Base-by-base conservation (phyloP, 306 rosid species). In the Fragaria nilgerrensis region DNA sequence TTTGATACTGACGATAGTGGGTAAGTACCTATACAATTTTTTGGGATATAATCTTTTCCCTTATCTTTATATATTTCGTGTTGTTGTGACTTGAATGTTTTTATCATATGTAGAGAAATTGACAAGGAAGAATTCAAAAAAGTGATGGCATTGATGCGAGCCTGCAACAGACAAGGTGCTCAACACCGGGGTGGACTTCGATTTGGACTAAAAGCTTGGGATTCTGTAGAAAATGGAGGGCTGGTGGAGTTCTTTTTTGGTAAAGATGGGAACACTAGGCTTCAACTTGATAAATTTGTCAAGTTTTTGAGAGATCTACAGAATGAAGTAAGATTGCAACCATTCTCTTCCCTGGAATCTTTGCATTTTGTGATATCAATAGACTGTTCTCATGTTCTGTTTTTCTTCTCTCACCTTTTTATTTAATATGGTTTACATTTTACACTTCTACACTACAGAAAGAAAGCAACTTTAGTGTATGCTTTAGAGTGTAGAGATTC, bases 121-220 rank as follows among this genome's bases (percentile, higher is more conserved):
- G 91, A 76, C 64, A 89, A 85, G 86, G 90, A 89, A 76, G 98
- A 94, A 86, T 94, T 94, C 90, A 92, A 94, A 88, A 87, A 92
- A 89, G 97, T 92, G 73, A 92, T 94, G 97, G 88, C 87, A 80
- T 87, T 90, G 83, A 92, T 94, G 98, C 97, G 96, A 77, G 81
- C 93, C 75, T 89, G 85, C 73, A 87, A 89, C 77, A 83, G 98
- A 61, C 95, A 90, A 67, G 96, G 96, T 34, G 88, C 84, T 89
- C 74, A 88, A 15, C 92, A 92, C 75, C 85, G 89, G 76, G 84
- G 81, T 81, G 95, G 98, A 81, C 84, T 36, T 74, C 92, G 92
- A 75, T 68, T 76, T 87, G 91, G 92, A 43, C 78, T 89, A 43
- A 90, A 86, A 59, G 81, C 78, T 74, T 69, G 70, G 27, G 92